These are phyloP conservation scores for Hypoxylon sp. DNA, from an alignment of 2,329 filamentous ascomycete genomes.

Conservation along the genomic window DNA sequence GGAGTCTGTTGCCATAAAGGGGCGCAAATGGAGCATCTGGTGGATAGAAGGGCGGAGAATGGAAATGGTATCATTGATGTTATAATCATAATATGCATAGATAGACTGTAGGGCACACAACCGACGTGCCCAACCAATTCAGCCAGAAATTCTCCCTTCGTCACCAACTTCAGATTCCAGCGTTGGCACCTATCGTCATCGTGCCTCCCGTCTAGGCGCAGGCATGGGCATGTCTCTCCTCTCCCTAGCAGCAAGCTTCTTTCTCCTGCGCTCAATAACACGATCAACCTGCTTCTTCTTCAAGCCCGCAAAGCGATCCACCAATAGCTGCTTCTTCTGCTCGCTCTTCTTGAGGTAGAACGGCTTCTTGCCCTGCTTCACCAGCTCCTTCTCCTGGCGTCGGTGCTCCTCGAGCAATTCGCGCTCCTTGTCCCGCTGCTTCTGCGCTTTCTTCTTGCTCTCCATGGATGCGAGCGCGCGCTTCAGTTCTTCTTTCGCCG, in stretches of 20 bases:
- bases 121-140: background rate
- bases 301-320: conserved; percentile 85
- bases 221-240: conserved; percentile 78
- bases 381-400: conserved; percentile 84
- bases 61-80: conserved; percentile 38
- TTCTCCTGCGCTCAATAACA: conserved; percentile 87
- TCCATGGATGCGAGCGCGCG: conserved; percentile 83
- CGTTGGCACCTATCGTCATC: conserved; percentile 46
- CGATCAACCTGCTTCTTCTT: conserved; percentile 87
- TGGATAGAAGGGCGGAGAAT: conserved; percentile 21
- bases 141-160: conserved; percentile 16
- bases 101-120: conserved; percentile 14
- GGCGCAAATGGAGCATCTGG: conserved; percentile 27
- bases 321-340: conserved; percentile 86
- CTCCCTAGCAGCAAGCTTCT: conserved; percentile 91
- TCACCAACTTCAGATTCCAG: conserved; percentile 23
- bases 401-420: conserved; percentile 82
- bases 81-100: conserved; percentile 14
- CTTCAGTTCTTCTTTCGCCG: conserved; percentile 73
- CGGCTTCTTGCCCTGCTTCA: conserved; percentile 90
- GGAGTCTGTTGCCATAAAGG: conserved; percentile 5
- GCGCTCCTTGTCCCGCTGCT: conserved; percentile 77
- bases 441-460: conserved; percentile 79
- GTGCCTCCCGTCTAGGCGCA: conserved; percentile 61
- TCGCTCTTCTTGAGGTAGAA: conserved; percentile 95